Evolutionary conservation across 2,329 filamentous ascomycete species (phyloP), one percentile per base, ranked within the genome.

Genomic region (Verticillium alfalfae): DNA sequence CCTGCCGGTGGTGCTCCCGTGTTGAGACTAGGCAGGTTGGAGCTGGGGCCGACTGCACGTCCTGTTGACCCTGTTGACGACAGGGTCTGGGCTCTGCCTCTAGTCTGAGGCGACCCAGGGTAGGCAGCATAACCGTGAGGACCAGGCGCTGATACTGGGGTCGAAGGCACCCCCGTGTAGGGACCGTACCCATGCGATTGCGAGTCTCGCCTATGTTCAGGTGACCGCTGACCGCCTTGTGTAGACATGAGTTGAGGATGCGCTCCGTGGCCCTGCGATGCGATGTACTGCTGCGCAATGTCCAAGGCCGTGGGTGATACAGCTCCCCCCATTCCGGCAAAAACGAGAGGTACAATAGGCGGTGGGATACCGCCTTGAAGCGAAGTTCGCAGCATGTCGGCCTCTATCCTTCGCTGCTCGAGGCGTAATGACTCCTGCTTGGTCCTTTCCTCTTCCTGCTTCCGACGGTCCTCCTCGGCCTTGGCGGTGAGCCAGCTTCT

Each of bases 381-480:
- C 2, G 89, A 90, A 26, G 89, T 87, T 60, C 84, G 80, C 62
- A 93, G 75, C 75, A 93, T 92, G 56, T 87, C 87, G 70, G 89
- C 84, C 73, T 93, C 90, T 61, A 91, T 81, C 68, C 82, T 88
- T 56, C 90, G 81, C 74, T 91, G 89, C 74, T 93, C 90, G 37
- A 92, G 75, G 34, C 87, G 86, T 54, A 91, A 75, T 37, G 79
- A 78, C 73, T 92, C 90, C 68, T 86, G 84, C 54, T 79, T 78
- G 26, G 84, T 86, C 68, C 83, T 88, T 74, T 92, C 89, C 73
- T 92, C 89, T 73, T 93, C 89, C 74, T 92, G 89, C 70, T 78
- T 87, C 64, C 87, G 83, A 70, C 82, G 86, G 70, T 93, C 90
- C 70, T 93, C 90, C 73, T 93, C 90, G 0, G 85, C 79, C 72